phyloP scores from a whole-genome alignment of 352 stramenopile genomes.

The Phytophthora uliginosa region DNA sequence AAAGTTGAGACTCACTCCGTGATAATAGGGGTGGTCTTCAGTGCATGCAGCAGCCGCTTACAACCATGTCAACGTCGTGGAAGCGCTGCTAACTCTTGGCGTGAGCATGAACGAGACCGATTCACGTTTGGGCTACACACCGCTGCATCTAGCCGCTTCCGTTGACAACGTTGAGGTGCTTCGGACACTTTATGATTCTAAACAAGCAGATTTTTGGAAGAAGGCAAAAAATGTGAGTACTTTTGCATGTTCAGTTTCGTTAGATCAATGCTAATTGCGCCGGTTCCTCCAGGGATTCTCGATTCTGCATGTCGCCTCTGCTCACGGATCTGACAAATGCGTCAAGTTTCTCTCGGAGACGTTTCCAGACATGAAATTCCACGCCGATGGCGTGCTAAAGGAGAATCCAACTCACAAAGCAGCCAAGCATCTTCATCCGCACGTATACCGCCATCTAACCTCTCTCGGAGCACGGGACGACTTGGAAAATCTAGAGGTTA shows the following conservation, averaged over 20 bases:
- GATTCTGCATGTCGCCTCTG: constrained; percentile 63
- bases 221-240: constrained; percentile 55
- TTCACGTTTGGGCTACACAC: constrained; percentile 64
- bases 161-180: constrained; percentile 70
- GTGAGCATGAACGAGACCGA: constrained; percentile 58
- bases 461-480: constrained; percentile 48
- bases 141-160: constrained; percentile 63
- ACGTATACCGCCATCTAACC: constrained; percentile 53
- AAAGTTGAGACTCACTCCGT: not conserved
- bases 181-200: constrained; percentile 43
- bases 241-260: too few species aligned
- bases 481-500: constrained; percentile 71
- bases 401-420: constrained; percentile 75
- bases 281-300: constrained; percentile 53
- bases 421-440: constrained; percentile 54
- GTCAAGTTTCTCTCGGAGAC: constrained; percentile 52
- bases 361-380: constrained; percentile 51
- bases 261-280: not conserved
- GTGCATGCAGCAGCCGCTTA: constrained; percentile 69
- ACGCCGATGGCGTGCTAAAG: constrained; percentile 48
- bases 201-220: constrained; percentile 60
- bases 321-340: constrained; percentile 56
- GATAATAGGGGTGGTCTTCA: constrained; percentile 59
- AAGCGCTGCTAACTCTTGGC: constrained; percentile 52
- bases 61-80: constrained; percentile 58